These are phyloP conservation scores for Periconia digitata DNA, from an alignment of 2,329 filamentous ascomycete species.

Conservation along the genomic window DNA sequence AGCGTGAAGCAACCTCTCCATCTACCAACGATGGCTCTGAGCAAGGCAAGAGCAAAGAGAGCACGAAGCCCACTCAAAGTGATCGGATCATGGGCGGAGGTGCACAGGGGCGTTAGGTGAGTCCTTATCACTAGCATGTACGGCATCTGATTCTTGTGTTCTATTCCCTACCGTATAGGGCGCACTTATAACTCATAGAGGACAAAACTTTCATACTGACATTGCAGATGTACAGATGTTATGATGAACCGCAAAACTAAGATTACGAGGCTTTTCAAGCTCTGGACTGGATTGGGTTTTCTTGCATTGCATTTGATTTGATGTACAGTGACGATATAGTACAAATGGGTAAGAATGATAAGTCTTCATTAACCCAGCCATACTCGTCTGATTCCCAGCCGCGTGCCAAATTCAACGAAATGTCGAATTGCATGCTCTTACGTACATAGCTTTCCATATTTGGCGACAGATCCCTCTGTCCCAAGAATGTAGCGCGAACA, in stretches of 20 bases:
- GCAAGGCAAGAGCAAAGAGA: constrained; percentile 10
- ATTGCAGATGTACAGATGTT: background rate
- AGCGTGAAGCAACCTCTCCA: constrained; percentile 17
- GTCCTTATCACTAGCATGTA: background rate
- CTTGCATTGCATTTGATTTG: background rate
- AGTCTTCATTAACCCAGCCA: no score
- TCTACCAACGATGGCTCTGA: constrained; percentile 17
- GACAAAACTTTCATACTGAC: background rate
- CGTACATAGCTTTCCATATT: background rate
- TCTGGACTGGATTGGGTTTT: no score
- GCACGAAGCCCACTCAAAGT: constrained; percentile 21
- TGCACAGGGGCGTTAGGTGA: constrained; percentile 6
- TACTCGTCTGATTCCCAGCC: no score
- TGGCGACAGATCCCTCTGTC: background rate
- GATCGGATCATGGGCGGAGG: constrained; percentile 35
- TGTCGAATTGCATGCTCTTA: constrained; percentile 1
- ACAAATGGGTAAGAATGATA: background rate
- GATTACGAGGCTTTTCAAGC: no score
- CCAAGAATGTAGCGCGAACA: constrained; percentile 14
- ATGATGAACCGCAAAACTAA: background rate
- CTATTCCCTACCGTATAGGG: no score
- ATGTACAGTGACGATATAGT: background rate
- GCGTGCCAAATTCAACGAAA: no score
- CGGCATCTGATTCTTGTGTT: no score
- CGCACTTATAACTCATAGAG: no score